Base-by-base conservation (phyloP, 306 rosid genomes). In the Senna siamea region DNA sequence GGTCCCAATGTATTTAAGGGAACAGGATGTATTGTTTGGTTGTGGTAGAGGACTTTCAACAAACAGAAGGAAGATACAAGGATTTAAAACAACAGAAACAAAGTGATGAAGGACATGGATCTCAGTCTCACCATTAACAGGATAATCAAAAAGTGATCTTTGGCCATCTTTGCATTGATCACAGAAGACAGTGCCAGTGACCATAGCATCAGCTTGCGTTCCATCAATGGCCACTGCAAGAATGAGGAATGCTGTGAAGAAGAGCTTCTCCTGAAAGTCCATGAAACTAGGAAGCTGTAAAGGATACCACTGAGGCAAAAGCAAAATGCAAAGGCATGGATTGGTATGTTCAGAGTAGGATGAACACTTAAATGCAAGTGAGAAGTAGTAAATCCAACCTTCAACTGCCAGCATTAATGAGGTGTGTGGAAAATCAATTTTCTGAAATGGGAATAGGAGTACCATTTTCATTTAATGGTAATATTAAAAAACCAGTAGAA, bases 131-230 rank as follows among this genome's bases (percentile, higher is more conserved):
- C 98, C 98, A 32, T 78, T 44, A 14, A 93, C 43, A 60, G 97
- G 98, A 70, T 77, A 91, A 79, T 93, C 98, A 52, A 86, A 89
- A 66, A 80, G 62, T 26, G 98, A 93, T 61, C 52, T 76, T 57
- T 91, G 76, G 38, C 98, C 98, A 46, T 91, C 96, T 76, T 91
- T 93, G 91, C 98, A 93, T 70, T 93, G 97, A 71, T 93, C 98
- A 73, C 98, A 93, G 68, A 82, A 85, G 85, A 93, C 98, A 7
- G 89, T 86, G 67, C 98, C 97, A 14, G 87, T 83, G 80, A 93
- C 88, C 84, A 72, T 47, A 19, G 96, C 79, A 55, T 83, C 85
- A 59, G 87, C 97, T 17, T 20, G 68, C 26, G 78, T 77, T 80
- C 72, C 89, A 80, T 84, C 43, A 69, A 81, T 79, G 84, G 81